Percentiles rank a stretch among this genome's conserved stretches.
These are phyloP conservation scores for Suillus americanus DNA, from an alignment of 768 basidiomycete genomes.

Conservation along the genomic window DNA sequence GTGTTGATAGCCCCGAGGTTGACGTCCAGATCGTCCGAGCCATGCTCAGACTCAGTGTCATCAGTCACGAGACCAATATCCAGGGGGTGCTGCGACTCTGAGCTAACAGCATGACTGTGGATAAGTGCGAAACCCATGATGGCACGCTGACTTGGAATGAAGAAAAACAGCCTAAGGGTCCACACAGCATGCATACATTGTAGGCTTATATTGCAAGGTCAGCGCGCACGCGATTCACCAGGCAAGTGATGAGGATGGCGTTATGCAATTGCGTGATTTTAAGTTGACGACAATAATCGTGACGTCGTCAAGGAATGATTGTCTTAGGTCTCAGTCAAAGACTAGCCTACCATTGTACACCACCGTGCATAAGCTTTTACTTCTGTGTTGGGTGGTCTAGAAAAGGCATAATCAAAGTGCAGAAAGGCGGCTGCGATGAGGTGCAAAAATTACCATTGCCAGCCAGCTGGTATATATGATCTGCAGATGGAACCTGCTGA, in stretches of 20 bases:
- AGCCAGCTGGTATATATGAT: not conserved
- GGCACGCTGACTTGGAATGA: not conserved
- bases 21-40: not conserved
- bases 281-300: slow-evolving; percentile 11
- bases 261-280: slow-evolving; percentile 34
- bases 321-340: not conserved
- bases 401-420: not conserved
- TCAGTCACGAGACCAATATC: not conserved
- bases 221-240: not conserved
- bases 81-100: not conserved
- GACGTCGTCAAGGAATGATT: not conserved
- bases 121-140: slow-evolving; percentile 1
- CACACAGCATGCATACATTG: not conserved
- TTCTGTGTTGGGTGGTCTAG: not conserved
- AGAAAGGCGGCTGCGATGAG: not conserved
- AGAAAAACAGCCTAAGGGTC: not conserved
- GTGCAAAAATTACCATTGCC: not conserved
- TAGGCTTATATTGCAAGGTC: slow-evolving; percentile 2
- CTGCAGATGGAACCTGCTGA: not conserved
- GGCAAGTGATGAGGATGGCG: slow-evolving; percentile 14
- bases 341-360: not conserved
- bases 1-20: not conserved
- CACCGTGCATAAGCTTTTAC: not conserved
- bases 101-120: not conserved
- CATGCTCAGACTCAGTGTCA: not conserved